Conservation (phyloP, 768 basidiomycete species). For the Termitomyces sp. region DNA sequence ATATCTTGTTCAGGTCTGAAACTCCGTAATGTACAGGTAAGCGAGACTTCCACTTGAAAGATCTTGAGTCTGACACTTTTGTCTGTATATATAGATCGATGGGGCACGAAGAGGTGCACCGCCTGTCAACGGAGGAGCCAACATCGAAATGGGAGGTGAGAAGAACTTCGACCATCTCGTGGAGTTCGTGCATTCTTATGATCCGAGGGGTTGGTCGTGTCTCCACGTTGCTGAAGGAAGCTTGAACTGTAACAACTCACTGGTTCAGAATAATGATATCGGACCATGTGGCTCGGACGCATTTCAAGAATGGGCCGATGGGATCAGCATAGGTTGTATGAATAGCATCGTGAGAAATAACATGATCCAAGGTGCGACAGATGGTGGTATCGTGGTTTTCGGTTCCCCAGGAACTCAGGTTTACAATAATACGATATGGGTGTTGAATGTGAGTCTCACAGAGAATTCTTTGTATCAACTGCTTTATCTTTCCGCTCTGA, state of each 20-base stretch:
- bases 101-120: conserved; percentile 55
- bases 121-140: conserved; percentile 58
- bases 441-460: conserved; percentile 45
- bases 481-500: not conserved
- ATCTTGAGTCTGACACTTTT: not conserved
- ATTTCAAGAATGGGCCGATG: conserved; percentile 77
- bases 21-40: conserved; percentile 69
- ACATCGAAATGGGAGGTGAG: conserved; percentile 80
- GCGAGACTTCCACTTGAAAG: not conserved
- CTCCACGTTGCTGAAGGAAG: conserved; percentile 71
- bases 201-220: conserved; percentile 81
- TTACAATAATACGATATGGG: conserved; percentile 74
- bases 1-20: conserved; percentile 49
- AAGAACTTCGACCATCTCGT: conserved; percentile 71
- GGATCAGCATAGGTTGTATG: conserved; percentile 67
- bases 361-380: conserved; percentile 65
- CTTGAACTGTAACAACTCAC: conserved; percentile 54
- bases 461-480: not conserved
- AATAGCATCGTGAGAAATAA: conserved; percentile 62
- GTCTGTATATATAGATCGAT: conserved; percentile 47
- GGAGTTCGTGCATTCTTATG: conserved; percentile 69
- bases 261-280: conserved; percentile 78
- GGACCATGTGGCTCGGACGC: conserved; percentile 66
- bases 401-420: conserved; percentile 69
- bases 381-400: conserved; percentile 82